phyloP scores from a whole-genome alignment of 192 early-diverging fungal genomes.

The Dispira simplex region DNA sequence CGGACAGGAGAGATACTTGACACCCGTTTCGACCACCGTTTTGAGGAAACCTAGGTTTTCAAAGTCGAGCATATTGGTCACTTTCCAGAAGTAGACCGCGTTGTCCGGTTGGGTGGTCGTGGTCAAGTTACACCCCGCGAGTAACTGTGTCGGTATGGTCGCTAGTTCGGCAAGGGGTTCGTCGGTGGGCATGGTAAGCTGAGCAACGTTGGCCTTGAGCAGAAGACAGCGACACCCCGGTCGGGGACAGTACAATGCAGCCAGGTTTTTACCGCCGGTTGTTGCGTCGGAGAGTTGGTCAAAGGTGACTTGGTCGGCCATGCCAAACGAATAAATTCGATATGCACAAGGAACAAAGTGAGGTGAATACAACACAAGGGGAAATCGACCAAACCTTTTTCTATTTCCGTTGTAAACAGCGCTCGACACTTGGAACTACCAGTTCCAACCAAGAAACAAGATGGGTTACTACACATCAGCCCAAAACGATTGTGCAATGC shows the following conservation, averaged over 20 bases:
- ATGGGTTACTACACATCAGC: too few species aligned
- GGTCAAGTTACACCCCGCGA: not conserved
- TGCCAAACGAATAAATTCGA: too few species aligned
- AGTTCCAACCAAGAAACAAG: too few species aligned
- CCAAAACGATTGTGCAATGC: too few species aligned
- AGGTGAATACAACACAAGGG: too few species aligned
- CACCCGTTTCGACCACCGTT: constrained; percentile 24
- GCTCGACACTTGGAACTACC: too few species aligned
- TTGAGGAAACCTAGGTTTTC: constrained; percentile 65
- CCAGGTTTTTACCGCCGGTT: too few species aligned
- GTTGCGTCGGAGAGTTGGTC: too few species aligned
- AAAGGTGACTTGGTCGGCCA: too few species aligned
- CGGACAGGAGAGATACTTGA: constrained; percentile 56
- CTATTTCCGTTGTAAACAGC: too few species aligned
- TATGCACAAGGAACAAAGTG: too few species aligned
- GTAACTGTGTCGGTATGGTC: not conserved
- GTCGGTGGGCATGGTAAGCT: not conserved
- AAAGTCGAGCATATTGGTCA: constrained; percentile 53
- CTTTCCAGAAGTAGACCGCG: constrained; percentile 28
- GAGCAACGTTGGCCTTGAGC: not conserved
- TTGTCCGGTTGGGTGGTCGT: not conserved
- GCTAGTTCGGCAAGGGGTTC: not conserved
- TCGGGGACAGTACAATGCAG: not conserved
- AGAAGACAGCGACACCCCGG: not conserved
- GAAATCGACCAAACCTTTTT: too few species aligned